Base-by-base conservation (phyloP, 768 basidiomycete species). In the Gloeopeniophorella convolvens region DNA sequence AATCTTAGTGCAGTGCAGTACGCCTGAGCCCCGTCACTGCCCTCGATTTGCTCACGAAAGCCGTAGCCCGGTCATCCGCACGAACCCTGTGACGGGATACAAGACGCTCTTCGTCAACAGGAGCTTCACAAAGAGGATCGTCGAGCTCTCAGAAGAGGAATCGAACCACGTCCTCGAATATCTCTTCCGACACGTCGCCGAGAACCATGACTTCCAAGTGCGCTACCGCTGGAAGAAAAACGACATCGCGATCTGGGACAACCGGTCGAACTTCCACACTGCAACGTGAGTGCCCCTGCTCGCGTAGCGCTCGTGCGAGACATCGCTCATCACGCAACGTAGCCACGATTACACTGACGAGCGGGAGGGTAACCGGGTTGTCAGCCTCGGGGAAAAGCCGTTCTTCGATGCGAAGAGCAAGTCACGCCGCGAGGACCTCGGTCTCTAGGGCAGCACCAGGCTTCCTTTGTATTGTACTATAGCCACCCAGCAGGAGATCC, bases 211-310 rank as follows among this genome's bases (percentile, higher is more conserved):
- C 62, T 80, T 79, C 66, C 85, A 87, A 53, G 82, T 85, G 34
- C 80, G 84, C 51, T 85, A 85, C 74, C 77, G 73, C 55, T 90
- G 89, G 89, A 75, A 83, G 62, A 69, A 72, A 31, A 80, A 88
- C 62, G 83, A 84, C 34, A 69, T 90, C 45, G 88, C 86, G n/a
- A 72, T 90, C 63, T 91, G 89, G 89, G 87, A 91, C 60, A 90
- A 90, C 65, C 73, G 88, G 9, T 45, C 44, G 6, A 45, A 27
- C 7, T 45, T 21, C 32, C 44, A 45, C 30, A 45, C 44, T 23
- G 44, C 44, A 12, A 45, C 44, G 44, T 45, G 21, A 15, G 44
- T 33, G 20, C 16, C 26, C 11, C 18, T 7, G 11, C 23, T 15
- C 35, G 4, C 27, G 1, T 13, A 16, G 11, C 21, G 21, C 13